Percentiles rank a stretch among this genome's conserved stretches.
Conservation (phyloP, 768 basidiomycete genomes). For the Xerocomellus amylosporus region DNA sequence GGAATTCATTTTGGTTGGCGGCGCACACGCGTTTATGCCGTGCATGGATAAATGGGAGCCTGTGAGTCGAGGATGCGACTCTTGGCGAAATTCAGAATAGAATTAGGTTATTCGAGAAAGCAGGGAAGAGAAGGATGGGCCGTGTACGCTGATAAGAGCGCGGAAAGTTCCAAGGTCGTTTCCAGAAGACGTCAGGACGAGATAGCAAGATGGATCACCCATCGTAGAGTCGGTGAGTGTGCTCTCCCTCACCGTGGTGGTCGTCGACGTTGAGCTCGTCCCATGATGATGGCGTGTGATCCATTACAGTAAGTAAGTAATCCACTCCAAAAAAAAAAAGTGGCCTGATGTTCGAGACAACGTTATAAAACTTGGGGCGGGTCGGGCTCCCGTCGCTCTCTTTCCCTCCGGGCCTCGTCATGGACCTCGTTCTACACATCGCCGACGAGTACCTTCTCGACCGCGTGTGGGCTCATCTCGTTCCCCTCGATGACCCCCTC, state of each 20-base stretch:
- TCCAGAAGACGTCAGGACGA: too few species aligned
- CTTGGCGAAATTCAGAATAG: slow-evolving; percentile 10
- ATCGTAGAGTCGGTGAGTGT: too few species aligned
- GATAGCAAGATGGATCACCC: slow-evolving; percentile 1
- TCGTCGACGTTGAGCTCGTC: background rate
- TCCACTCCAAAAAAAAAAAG: slow-evolving; percentile 30
- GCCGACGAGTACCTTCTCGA: slow-evolving; percentile 77
- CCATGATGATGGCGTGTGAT: slow-evolving; percentile 17
- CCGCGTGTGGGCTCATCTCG: slow-evolving; percentile 67
- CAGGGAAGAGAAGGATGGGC: background rate
- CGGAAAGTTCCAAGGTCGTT: background rate
- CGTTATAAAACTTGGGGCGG: slow-evolving; percentile 22
- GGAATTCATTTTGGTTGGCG: slow-evolving; percentile 15
- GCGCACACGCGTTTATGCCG: slow-evolving; percentile 21
- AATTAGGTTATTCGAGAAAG: slow-evolving; percentile 16
- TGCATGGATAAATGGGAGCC: slow-evolving; percentile 5
- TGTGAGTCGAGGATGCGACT: slow-evolving; percentile 5
- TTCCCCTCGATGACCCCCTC: slow-evolving; percentile 55
- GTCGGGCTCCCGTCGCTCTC: too few species aligned
- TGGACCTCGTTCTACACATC: slow-evolving; percentile 77
- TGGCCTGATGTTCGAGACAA: slow-evolving; percentile 28
- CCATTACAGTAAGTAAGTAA: background rate
- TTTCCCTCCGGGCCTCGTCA: slow-evolving; percentile 28
- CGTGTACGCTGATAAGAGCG: slow-evolving; percentile 12
- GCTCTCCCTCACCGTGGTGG: too few species aligned